Percentiles rank a stretch among this genome's conserved stretches.
Evolutionary conservation across 176 grass and related monocot genomes (phyloP).

Genomic region (Oryza brachyantha): DNA sequence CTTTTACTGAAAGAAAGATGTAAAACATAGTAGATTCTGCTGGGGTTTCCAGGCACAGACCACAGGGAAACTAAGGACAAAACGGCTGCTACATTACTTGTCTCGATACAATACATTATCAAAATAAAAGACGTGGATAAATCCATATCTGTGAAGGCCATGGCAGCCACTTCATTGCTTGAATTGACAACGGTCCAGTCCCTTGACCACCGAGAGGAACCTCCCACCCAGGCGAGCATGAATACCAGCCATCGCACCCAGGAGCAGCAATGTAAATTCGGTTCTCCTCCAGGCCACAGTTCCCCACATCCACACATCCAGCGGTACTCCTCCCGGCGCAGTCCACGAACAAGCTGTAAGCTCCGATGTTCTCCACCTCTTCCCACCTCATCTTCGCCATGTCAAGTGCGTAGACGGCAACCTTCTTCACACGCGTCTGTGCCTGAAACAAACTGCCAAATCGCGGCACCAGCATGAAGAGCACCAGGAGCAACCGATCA

Average conservation of each 20-base stretch:
- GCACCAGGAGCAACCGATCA: constrained; percentile 34
- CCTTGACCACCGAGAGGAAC: neutral
- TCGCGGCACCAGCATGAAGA: constrained; percentile 32
- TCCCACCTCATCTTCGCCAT: constrained; percentile 36
- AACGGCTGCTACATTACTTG: too few relatives aligned
- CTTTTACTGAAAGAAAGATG: too few relatives aligned
- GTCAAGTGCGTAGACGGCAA: constrained; percentile 38
- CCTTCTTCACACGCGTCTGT: neutral
- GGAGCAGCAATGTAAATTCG: constrained; percentile 11
- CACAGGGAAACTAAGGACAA: too few relatives aligned
- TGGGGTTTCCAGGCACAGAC: too few relatives aligned
- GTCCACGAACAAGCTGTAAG: constrained; percentile 45
- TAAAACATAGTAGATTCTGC: too few relatives aligned
- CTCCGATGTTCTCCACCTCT: constrained; percentile 26
- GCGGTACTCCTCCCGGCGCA: constrained; percentile 1
- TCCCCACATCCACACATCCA: constrained; percentile 20
- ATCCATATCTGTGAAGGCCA: constrained; percentile 26
- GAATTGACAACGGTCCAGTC: neutral
- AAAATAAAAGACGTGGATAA: constrained; percentile 40
- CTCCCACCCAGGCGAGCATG: constrained; percentile 10
- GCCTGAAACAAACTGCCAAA: neutral
- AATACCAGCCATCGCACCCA: neutral
- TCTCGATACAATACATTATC: neutral
- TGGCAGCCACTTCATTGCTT: neutral
- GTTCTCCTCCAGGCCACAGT: constrained; percentile 33